A percentile compares a stretch with the other conserved stretches of the same genome.
phyloP scores from a whole-genome alignment of 176 grass and related monocot genomes.

The Avena eriantha region DNA sequence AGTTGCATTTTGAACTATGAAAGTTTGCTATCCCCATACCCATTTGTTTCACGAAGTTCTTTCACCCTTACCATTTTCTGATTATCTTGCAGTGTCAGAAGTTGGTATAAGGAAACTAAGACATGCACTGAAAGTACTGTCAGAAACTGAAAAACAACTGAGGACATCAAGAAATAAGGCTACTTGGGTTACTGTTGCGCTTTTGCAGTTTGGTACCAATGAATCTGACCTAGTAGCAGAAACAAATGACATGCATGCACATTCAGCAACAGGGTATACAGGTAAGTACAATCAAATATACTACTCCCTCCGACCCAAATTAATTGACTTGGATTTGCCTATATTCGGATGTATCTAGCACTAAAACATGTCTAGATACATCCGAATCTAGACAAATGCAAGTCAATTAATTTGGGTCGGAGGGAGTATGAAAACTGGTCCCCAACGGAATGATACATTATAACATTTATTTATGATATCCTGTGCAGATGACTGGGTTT shows the following conservation, averaged over 20 bases:
- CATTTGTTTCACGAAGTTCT: conserved; percentile 17
- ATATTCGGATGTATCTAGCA: no score
- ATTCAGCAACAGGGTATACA: conserved; percentile 71
- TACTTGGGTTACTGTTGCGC: conserved; percentile 99
- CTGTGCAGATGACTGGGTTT: conserved; percentile 77
- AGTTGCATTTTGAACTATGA: conserved; percentile 1
- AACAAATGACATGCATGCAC: conserved; percentile 59
- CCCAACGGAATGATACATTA: neutral
- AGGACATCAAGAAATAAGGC: conserved; percentile 96
- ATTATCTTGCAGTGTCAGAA: conserved; percentile 65
- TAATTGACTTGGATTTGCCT: no score
- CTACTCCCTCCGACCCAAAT: no score
- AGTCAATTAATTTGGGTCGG: no score
- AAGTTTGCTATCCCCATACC: neutral
- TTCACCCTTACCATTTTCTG: conserved; percentile 29
- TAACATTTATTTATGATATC: conserved; percentile 41
- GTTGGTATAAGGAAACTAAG: conserved; percentile 91
- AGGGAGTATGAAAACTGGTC: neutral
- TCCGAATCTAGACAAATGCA: no score
- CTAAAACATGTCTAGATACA: no score
- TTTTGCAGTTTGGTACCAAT: conserved; percentile 84
- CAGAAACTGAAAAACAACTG: conserved; percentile 93
- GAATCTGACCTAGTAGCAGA: conserved; percentile 71
- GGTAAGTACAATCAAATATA: conserved; percentile 47
- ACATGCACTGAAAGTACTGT: conserved; percentile 89